Conservation (phyloP, 2,329 filamentous ascomycete species). For the Ramularia endophylla region DNA sequence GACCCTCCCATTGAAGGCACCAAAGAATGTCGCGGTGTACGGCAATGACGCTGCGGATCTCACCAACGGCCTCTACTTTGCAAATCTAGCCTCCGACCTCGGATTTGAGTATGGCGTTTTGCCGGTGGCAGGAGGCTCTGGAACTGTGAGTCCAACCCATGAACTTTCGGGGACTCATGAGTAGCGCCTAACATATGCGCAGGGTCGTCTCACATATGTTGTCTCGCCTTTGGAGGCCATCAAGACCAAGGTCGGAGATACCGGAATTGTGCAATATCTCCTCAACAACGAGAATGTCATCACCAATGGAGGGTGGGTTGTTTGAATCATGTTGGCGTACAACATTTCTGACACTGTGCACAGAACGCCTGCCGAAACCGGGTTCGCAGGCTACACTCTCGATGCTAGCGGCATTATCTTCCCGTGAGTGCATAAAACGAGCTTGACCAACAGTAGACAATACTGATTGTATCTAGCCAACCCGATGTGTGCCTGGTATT, state of each 20-base stretch:
- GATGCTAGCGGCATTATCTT: conserved; percentile 33
- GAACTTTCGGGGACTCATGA: too few species aligned
- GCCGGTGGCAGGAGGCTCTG: conserved; percentile 37
- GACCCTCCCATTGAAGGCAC: conserved; percentile 48
- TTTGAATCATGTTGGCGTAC: not conserved
- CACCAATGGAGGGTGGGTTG: conserved; percentile 27
- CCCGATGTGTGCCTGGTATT: conserved; percentile 51
- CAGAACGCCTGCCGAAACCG: too few species aligned
- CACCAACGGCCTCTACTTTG: conserved; percentile 44
- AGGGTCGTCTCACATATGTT: conserved; percentile 33
- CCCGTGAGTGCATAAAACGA: conserved; percentile 1
- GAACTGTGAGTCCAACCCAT: conserved; percentile 20
- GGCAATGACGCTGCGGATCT: conserved; percentile 43
- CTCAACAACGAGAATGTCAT: conserved; percentile 35
- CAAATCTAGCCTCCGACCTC: conserved; percentile 10
- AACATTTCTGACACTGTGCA: not conserved
- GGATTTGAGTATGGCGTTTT: conserved; percentile 40
- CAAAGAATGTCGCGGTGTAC: conserved; percentile 44
- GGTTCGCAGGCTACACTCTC: too few species aligned
- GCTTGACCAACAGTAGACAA: not conserved
- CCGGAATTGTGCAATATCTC: conserved; percentile 42
- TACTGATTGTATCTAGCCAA: conserved; percentile 30
- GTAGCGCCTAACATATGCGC: too few species aligned
- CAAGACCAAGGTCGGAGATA: conserved; percentile 24
- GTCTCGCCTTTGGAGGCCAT: conserved; percentile 39